These are phyloP conservation scores for Colletotrichum ledebouriae DNA, from an alignment of 2,329 filamentous ascomycete species.

Conservation along the genomic window DNA sequence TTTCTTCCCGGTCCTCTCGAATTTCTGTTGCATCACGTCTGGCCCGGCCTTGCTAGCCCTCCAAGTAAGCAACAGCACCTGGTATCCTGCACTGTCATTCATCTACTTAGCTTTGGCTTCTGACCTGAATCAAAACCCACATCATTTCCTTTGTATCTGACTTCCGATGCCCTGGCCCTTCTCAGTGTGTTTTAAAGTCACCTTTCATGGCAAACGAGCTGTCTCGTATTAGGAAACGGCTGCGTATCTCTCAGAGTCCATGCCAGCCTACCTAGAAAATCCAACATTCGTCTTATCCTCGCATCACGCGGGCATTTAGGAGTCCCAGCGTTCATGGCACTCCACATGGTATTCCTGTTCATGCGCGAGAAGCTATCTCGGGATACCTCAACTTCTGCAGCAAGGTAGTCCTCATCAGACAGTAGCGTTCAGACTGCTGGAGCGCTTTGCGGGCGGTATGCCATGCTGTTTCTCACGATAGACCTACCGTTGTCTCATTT, in stretches of 20 bases:
- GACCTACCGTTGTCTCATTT: background rate
- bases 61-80: constrained; percentile 10
- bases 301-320: background rate
- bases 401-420: background rate
- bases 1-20: background rate
- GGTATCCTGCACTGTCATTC: background rate
- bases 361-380: background rate
- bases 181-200: background rate
- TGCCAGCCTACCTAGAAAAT: constrained; percentile 6
- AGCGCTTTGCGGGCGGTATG: background rate
- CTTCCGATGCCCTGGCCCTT: background rate
- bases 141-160: constrained; percentile 3
- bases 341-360: background rate
- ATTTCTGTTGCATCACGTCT: background rate
- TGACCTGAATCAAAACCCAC: background rate
- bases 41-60: background rate
- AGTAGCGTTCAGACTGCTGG: background rate
- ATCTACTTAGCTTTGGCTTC: background rate
- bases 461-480: background rate
- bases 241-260: background rate
- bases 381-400: constrained; percentile 1
- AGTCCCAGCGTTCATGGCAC: background rate
- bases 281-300: background rate
- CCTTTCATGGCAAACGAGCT: background rate
- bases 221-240: background rate